Evolutionary conservation across 108 stramenopile genomes (phyloP), one percentile per base, ranked within the genome.

Genomic region (Cylindrotheca closterium): DNA sequence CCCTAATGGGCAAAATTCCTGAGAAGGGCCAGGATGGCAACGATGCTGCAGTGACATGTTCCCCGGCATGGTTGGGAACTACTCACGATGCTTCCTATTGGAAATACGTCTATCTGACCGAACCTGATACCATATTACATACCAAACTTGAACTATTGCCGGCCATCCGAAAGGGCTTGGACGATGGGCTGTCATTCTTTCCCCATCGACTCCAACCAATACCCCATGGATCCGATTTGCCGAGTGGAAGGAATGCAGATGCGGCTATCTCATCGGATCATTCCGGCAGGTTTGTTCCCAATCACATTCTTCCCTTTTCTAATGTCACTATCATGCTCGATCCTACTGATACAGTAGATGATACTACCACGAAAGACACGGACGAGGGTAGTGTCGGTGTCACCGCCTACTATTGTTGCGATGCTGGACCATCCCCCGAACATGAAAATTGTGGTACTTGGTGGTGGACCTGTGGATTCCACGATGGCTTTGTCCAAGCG

Each of bases 131-230:
- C 18, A 31, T 63, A 17, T 29, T 63, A 15, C 15, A 51, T 19
- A 51, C 32, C 4, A 23, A 29, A 12, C 62, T 4, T 4, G 10
- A 1, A 7, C 17, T 37, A 34, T 37, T 63, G 31, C 10, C 27
- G 30, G 8, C 22, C 12, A 26, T 63, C 8, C 15, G 27, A 18
- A 46, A 58, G 5, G 58, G 24, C n/a, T 30, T 60, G 10, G 58
- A 60, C 25, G 5, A 31, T 12, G 67, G 67, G 3, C 30, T 45
- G 18, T 29, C 50, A n/a, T n/a, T 59, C n/a, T 45, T 61, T n/a
- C 67, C 67, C 5, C 67, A 68, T 53, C 58, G 67, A 18, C 22
- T 68, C 17, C 67, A 68, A 1, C 67, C 57, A 22, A 10, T 68
- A 5, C 67, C 67, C 5, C 67, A 59, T 34, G 46, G 60, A 59